Base-by-base conservation (phyloP, 2,329 filamentous ascomycete species). In the Claviceps purpurea region DNA sequence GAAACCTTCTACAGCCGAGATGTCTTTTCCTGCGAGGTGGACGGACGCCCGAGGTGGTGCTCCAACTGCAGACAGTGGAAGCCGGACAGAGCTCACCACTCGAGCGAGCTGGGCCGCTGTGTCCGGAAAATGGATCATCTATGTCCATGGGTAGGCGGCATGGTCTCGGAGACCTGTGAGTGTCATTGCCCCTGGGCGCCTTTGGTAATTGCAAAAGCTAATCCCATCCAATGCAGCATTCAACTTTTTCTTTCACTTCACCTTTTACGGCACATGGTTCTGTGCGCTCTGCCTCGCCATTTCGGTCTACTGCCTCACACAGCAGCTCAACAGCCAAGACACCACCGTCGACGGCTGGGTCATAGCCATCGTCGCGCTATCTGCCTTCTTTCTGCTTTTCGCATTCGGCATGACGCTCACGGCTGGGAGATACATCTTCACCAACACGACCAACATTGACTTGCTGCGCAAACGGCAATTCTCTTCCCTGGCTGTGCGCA, bases 61-160 rank as follows among this genome's bases (percentile, higher is more conserved):
- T 83, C 82, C 4, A 78, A 80, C 50, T 98, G 91, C 65, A 79
- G 79, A 52, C 87, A 85, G 57, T 95, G 87, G 81, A 97, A 96
- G 66, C 82, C 86, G 0, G 91, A 96, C 62, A 78, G 91, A 3
- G 79, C 85, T 2, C 89, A 95, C 64, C 91, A 97, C 67, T 94
- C 86, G 62, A 83, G 83, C 50, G 87, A 95, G 63, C 72, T 93
- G 13, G 81, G 81, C 49, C 77, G 89, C 44, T 97, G 91, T 62
- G 85, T 95, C 22, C 72, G 78, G 42, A 93, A 93, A 61, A 93
- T 96, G 85, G 91, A 97, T 57, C 91, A 97, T 63, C 93, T 90
- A 61, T 98, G 93, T 62, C 93, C 91, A 0, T 97, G 85, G 86
- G 90, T 95, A n/a, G 91, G 91, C 4, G 93, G 91, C 22, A 87